Conservation (phyloP, 805 yeast species). For the Metschnikowia cerradonensis region DNA sequence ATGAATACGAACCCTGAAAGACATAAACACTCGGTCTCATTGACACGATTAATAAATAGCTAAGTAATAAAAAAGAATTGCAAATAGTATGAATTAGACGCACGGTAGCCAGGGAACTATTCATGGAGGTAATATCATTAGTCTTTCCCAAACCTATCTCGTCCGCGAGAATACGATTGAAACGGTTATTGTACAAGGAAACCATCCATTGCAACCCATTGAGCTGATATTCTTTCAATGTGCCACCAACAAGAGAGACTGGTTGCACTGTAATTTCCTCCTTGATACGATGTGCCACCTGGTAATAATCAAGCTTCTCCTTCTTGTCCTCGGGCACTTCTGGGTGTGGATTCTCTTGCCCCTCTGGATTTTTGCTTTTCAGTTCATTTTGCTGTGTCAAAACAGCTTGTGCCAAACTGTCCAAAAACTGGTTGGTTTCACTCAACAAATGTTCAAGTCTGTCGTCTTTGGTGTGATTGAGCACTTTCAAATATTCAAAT, state of each 20-base stretch:
- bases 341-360: slow-evolving; percentile 31
- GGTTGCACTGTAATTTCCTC: slow-evolving; percentile 84
- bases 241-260: slow-evolving; percentile 80
- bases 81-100: too few species aligned
- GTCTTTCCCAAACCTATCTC: slow-evolving; percentile 99
- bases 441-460: slow-evolving; percentile 91
- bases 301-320: slow-evolving; percentile 82
- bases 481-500: slow-evolving; percentile 82
- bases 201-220: slow-evolving; percentile 99
- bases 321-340: slow-evolving; percentile 44
- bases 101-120: too few species aligned
- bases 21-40: too few species aligned
- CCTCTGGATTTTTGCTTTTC: slow-evolving; percentile 17
- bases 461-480: slow-evolving; percentile 96
- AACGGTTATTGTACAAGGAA: slow-evolving; percentile 84
- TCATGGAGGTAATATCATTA: too few species aligned
- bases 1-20: too few species aligned
- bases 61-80: too few species aligned
- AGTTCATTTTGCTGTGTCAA: slow-evolving; percentile 76
- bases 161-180: slow-evolving; percentile 95
- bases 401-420: slow-evolving; percentile 86
- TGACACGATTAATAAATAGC: too few species aligned
- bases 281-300: slow-evolving; percentile 83
- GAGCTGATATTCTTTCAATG: slow-evolving; percentile 88
- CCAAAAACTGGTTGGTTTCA: slow-evolving; percentile 89